A percentile compares a stretch with the other conserved stretches of the same genome.
phyloP scores from a whole-genome alignment of 2,329 filamentous ascomycete species.

The Nannizzia gypsea region DNA sequence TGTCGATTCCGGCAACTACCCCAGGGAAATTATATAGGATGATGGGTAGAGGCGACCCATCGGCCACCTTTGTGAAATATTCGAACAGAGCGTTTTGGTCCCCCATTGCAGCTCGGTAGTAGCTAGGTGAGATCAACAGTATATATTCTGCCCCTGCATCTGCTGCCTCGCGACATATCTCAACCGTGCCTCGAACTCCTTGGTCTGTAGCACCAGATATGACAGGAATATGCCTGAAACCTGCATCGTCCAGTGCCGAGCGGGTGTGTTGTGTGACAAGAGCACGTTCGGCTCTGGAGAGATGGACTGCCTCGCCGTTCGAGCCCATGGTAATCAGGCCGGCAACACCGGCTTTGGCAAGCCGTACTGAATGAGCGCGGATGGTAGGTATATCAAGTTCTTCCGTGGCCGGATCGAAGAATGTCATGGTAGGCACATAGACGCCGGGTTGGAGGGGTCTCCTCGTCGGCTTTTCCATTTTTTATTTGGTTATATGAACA shows the following conservation, averaged over 20 bases:
- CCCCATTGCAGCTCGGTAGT: slow-evolving; percentile 68
- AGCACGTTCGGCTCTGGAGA: slow-evolving; percentile 63
- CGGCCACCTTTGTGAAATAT: slow-evolving; percentile 64
- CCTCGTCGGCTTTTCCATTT: not conserved
- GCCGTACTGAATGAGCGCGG: slow-evolving; percentile 66
- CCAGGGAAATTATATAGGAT: slow-evolving; percentile 87
- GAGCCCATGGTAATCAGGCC: slow-evolving; percentile 81
- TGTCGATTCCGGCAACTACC: slow-evolving; percentile 73
- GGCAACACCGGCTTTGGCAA: slow-evolving; percentile 63
- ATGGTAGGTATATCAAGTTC: slow-evolving; percentile 70
- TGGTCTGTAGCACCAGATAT: slow-evolving; percentile 72
- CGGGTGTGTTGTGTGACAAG: slow-evolving; percentile 65
- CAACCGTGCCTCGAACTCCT: slow-evolving; percentile 65
- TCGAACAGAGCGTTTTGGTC: slow-evolving; percentile 55
- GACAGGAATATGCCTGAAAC: slow-evolving; percentile 61
- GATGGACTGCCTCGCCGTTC: slow-evolving; percentile 79
- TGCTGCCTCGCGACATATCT: slow-evolving; percentile 55
- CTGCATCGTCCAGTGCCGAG: slow-evolving; percentile 68
- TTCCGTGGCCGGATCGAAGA: slow-evolving; percentile 72
- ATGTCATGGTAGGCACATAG: slow-evolving; percentile 50
- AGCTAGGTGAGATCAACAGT: slow-evolving; percentile 67
- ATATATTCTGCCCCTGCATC: slow-evolving; percentile 66
- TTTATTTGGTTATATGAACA: not conserved
- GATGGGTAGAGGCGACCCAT: slow-evolving; percentile 60
- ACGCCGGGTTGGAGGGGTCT: slow-evolving; percentile 7